Base-by-base conservation (phyloP, 768 basidiomycete genomes). In the Russula foetens region DNA sequence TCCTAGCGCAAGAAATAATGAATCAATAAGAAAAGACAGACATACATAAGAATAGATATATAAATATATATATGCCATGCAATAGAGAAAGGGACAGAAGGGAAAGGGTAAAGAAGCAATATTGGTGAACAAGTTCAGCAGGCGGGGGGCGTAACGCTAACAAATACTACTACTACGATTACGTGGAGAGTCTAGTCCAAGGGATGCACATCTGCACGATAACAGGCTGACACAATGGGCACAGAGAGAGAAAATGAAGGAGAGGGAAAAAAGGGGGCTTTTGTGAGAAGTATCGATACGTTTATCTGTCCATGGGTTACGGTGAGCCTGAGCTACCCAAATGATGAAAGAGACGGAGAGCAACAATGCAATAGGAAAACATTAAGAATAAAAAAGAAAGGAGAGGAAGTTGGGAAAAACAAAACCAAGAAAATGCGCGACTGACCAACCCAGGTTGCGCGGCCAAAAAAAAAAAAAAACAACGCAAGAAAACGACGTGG, bases 31-130 rank as follows among this genome's bases (percentile, higher is more conserved):
- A 17, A 24, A 31, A 51, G 24, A 26, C 50, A n/a, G 33, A 51
- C 12, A 29, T 59, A 59, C 58, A 59, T 59, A 59, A 38, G 33
- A 45, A 59, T 59, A 59, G 50, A 59, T 55, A 54, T 57, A 48
- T 28, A n/a, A n/a, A n/a, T 53, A 55, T 46, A 24, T 19, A 47
- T 57, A 48, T 28, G 39, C 47, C 14, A 55, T 35, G 44, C 23
- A 29, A 35, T 19, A n/a, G 5, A 12, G 7, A 23, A 12, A n/a
- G 7, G 31, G 17, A 11, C 4, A n/a, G 17, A 12, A 7, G 7
- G 33, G 26, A 35, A 28, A 41, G 38, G 49, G 43, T 8, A 57
- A 17, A 4, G 5, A 45, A 44, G 52, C 29, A 55, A 45, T 12
- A 53, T 8, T 7, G 38, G 38, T 39, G 47, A 49, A 57, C 39